These are phyloP conservation scores for Shiraia sp. DNA, from an alignment of 2,329 filamentous ascomycete genomes.

Conservation along the genomic window DNA sequence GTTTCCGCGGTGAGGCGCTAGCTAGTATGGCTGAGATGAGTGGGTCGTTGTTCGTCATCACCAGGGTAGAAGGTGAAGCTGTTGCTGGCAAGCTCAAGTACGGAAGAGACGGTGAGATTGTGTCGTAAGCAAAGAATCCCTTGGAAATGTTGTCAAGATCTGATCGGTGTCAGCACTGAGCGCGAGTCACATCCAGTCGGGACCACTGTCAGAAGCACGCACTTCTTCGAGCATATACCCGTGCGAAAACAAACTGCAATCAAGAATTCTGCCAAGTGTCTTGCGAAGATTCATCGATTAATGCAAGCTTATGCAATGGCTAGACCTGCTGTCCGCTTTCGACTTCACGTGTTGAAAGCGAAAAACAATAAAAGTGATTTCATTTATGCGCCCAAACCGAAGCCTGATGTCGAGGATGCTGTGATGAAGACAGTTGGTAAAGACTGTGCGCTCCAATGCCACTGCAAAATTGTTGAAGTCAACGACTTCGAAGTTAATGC, in stretches of 20 bases:
- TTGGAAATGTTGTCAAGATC: background rate
- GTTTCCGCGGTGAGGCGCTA: constrained; percentile 76
- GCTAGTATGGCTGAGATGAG: constrained; percentile 67
- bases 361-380: constrained; percentile 59
- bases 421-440: constrained; percentile 65
- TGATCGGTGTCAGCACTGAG: constrained; percentile 25
- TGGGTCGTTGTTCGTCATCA: constrained; percentile 62
- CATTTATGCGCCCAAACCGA: constrained; percentile 63
- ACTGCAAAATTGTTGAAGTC: constrained; percentile 43
- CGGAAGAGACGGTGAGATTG: constrained; percentile 54
- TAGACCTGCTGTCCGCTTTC: constrained; percentile 64
- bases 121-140: constrained; percentile 36
- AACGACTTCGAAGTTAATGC: constrained; percentile 57
- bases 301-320: constrained; percentile 69
- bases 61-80: constrained; percentile 63
- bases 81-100: constrained; percentile 61
- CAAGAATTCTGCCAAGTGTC: constrained; percentile 61
- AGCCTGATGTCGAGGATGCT: constrained; percentile 59
- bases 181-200: constrained; percentile 63
- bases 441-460: constrained; percentile 60
- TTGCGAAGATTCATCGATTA: constrained; percentile 62
- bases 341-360: constrained; percentile 61
- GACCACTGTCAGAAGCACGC: constrained; percentile 65
- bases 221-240: constrained; percentile 64
- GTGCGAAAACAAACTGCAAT: constrained; percentile 64